These are phyloP conservation scores for Calonectria pseudoreteaudii DNA, from an alignment of 2,329 filamentous ascomycete genomes.

Conservation along the genomic window DNA sequence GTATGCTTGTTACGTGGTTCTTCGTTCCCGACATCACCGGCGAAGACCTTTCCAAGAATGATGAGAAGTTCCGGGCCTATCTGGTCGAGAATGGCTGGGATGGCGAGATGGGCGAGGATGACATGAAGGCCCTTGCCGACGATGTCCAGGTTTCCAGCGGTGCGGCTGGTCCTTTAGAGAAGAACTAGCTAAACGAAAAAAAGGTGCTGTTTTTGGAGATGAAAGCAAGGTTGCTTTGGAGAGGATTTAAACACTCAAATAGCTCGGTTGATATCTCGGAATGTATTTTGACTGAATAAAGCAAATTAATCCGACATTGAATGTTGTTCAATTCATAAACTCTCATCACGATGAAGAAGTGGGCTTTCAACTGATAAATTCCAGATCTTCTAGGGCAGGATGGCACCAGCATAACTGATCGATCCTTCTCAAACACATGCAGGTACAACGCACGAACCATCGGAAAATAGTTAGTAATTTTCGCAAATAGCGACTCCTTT, in stretches of 20 bases:
- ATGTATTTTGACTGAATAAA: background rate
- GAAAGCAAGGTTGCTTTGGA: background rate
- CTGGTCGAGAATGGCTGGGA: conserved; percentile 59
- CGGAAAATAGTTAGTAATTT: background rate
- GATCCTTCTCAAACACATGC: no score
- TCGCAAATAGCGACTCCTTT: no score
- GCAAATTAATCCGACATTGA: background rate
- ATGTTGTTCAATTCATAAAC: background rate
- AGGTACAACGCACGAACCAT: background rate
- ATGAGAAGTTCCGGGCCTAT: conserved; percentile 58
- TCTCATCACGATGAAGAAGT: no score
- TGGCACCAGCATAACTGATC: no score
- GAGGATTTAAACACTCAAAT: background rate
- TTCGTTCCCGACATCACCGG: conserved; percentile 59
- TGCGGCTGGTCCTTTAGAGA: background rate
- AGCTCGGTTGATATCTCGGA: background rate
- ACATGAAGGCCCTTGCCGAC: conserved; percentile 33
- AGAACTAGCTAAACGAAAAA: background rate
- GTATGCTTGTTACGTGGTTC: conserved; percentile 59
- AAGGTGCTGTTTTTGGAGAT: background rate
- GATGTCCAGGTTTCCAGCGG: conserved; percentile 18
- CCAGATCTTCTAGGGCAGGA: no score
- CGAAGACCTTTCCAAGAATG: conserved; percentile 56
- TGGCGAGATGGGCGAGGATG: conserved; percentile 54
- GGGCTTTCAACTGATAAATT: no score